Evolutionary conservation across 805 yeast species (phyloP).

Genomic region (Cyberlindnera subsufficiens): DNA sequence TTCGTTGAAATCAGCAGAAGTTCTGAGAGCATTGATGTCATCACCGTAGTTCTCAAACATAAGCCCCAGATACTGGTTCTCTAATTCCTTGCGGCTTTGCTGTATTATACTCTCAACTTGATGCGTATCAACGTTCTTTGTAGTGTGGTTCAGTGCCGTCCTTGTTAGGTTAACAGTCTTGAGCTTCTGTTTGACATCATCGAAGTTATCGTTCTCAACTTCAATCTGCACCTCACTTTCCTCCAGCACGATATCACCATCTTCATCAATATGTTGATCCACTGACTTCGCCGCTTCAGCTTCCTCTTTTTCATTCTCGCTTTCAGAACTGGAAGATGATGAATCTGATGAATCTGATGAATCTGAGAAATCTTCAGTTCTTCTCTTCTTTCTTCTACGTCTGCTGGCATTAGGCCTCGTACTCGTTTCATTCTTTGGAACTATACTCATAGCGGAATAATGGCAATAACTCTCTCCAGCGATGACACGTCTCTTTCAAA

Average conservation of each 20-base stretch:
- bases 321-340: constrained; percentile 28
- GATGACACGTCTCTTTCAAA: background rate
- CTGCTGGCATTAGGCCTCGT: constrained; percentile 22
- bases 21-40: constrained; percentile 30
- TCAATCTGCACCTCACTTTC: constrained; percentile 25
- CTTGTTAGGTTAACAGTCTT: constrained; percentile 25
- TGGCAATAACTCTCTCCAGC: background rate
- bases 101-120: constrained; percentile 25
- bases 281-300: constrained; percentile 1
- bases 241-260: constrained; percentile 24
- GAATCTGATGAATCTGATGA: constrained; percentile 16
- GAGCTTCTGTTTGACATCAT: constrained; percentile 11
- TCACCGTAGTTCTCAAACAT: constrained; percentile 57
- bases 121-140: constrained; percentile 25
- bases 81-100: constrained; percentile 32
- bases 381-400: constrained; percentile 71
- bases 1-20: constrained; percentile 56
- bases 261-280: constrained; percentile 10
- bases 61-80: constrained; percentile 44
- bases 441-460: constrained; percentile 16
- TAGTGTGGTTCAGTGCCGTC: constrained; percentile 27
- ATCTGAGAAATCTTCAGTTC: constrained; percentile 66
- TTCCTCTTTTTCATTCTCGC: constrained; percentile 12
- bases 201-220: constrained; percentile 6
- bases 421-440: constrained; percentile 17